phyloP scores from a whole-genome alignment of 805 yeast species.

The Candida boidinii region DNA sequence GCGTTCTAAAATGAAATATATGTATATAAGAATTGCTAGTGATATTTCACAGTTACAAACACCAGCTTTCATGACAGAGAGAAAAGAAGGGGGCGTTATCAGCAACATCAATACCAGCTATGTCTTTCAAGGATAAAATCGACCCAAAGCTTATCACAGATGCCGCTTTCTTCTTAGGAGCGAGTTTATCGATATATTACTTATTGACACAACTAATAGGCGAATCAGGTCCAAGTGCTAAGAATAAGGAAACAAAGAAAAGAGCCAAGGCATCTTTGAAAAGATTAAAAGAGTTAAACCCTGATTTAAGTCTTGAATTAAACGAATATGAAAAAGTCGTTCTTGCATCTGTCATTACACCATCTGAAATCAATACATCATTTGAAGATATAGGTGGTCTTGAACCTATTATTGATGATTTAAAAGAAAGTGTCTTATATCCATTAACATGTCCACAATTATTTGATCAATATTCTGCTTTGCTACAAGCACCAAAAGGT shows the following conservation, averaged over 20 bases:
- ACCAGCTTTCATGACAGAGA: too few relatives aligned
- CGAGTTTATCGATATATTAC: constrained; percentile 47
- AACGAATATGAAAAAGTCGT: constrained; percentile 74
- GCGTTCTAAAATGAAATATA: too few relatives aligned
- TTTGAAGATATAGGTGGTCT: constrained; percentile 89
- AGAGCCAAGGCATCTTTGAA: constrained; percentile 50
- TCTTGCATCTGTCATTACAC: constrained; percentile 70
- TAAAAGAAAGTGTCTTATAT: constrained; percentile 79
- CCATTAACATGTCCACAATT: constrained; percentile 78
- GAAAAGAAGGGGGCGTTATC: too few relatives aligned
- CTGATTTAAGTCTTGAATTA: constrained; percentile 45
- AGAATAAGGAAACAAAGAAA: constrained; percentile 52
- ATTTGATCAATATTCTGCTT: constrained; percentile 55
- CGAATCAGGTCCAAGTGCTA: constrained; percentile 27
- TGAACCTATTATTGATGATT: constrained; percentile 71
- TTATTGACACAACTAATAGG: constrained; percentile 24
- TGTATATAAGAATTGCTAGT: too few relatives aligned
- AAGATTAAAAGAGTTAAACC: constrained; percentile 49
- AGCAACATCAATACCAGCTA: too few relatives aligned
- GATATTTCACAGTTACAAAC: too few relatives aligned
- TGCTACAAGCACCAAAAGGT: constrained; percentile 90
- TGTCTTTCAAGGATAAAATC: constrained; percentile 18
- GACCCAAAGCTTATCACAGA: constrained; percentile 22
- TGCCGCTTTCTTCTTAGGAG: constrained; percentile 29
- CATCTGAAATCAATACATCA: constrained; percentile 69